Conservation (phyloP, 257 asterid species). For the Solanum paucissectum region DNA sequence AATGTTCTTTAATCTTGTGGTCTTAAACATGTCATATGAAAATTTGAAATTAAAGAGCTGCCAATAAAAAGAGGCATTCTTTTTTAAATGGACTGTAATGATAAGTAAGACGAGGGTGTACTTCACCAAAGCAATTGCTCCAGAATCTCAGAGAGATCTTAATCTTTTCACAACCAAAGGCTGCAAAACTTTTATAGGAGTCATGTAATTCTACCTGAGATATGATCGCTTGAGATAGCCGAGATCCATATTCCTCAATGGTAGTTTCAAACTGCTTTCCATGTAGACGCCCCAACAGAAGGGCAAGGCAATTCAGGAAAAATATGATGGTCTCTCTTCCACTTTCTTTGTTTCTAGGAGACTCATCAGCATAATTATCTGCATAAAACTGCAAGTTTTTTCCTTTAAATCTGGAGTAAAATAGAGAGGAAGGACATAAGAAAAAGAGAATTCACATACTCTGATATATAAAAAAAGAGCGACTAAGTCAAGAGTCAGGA, state of each 20-base stretch:
- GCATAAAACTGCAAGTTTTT: conserved; percentile 50
- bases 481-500: background rate
- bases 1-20: background rate
- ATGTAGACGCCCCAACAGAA: conserved; percentile 66
- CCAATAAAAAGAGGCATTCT: too few species aligned
- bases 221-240: conserved; percentile 48
- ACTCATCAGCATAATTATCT: conserved; percentile 50
- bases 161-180: background rate
- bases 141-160: background rate
- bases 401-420: background rate
- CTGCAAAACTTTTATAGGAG: conserved; percentile 1
- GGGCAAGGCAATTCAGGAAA: conserved; percentile 76
- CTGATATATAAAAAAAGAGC: background rate
- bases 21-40: background rate
- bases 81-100: background rate
- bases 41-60: background rate
- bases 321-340: conserved; percentile 56
- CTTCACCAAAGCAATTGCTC: background rate
- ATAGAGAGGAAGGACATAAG: background rate
- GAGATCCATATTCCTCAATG: conserved; percentile 59
- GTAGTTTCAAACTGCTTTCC: conserved; percentile 46
- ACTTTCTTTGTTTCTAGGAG: conserved; percentile 32
- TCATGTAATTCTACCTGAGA: conserved; percentile 51
- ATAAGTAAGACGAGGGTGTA: background rate
- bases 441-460: background rate